Base-by-base conservation (phyloP, 1,284 basidiomycete genomes). In the Cutaneotrichosporon sp. region DNA sequence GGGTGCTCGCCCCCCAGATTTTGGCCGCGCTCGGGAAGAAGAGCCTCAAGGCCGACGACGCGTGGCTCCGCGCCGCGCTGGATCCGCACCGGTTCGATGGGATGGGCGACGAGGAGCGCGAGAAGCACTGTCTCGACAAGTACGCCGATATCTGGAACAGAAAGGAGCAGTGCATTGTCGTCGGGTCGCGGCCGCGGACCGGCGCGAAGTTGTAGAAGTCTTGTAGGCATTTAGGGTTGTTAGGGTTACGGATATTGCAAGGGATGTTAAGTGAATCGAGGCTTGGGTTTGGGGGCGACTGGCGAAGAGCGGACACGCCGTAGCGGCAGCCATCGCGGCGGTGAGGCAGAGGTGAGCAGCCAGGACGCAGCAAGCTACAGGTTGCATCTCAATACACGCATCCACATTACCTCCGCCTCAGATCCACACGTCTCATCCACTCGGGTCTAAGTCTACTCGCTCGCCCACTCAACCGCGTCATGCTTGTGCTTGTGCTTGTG, bases 71-170 rank as follows among this genome's bases (percentile, higher is more conserved):
- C 11, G n/a, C 29, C 11, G 67, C 61, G 10, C 29, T 73, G 4
- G 66, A 69, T 27, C 71, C 71, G 11, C 59, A 57, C 29, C 59
- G 64, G 74, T 85, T 69, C 64, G 61, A 47, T 8, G 63, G 61
- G 24, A 25, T 46, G 33, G 36, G 55, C 4, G 56, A n/a, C 1
- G 33, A 14, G 11, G 49, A 53, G n/a, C 31, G 62, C n/a, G 58
- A 59, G 33, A 33, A 52, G n/a, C 59, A 49, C 20, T 57, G 67
- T 25, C 47, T 71, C 33, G 60, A 51, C 16, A 60, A 62, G 58
- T 73, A 73, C 57, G 64, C 64, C 20, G 69, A 73, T 56, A 71
- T 73, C n/a, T 70, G 56, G 58, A 49, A 69, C 59, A 65, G 70
- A 54, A 71, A 61, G 58, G 52, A 56, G 22, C 16, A 31, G 24